Evolutionary conservation across 495 filamentous ascomycete genomes (phyloP), one percentile per base, ranked within the genome.

Genomic region (Tuber umbilicatum): DNA sequence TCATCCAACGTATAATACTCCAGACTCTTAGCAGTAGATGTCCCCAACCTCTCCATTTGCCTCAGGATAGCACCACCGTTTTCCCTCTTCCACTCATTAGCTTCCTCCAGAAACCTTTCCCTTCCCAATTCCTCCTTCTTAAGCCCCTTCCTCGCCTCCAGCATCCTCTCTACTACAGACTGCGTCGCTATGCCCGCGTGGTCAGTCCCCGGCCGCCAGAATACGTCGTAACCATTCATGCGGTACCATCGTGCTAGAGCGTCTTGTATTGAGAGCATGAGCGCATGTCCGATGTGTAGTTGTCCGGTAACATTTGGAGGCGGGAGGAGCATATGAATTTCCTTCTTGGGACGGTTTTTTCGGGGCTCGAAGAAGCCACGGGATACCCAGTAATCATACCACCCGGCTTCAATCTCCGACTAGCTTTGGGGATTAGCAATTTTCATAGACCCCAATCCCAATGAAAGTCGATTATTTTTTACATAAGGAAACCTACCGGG

Each of bases 131-230:
- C 90, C 76, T 90, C 85, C 69, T 91, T 86, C 17, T 89, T 90
- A 84, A 90, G 88, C 79, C 89, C 84, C 77, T 90, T 85, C 74
- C 87, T 86, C 83, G 89, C 87, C 86, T 87, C 91, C 27, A 93
- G 85, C 89, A 89, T 90, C 81, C 92, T 92, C 84, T 93, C 91
- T 39, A 93, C 90, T 69, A 93, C 91, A 68, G 85, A 88, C 83
- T 93, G 91, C 40, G 91, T 93, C 2, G 90, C 89, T 78, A 93
- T 92, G 84, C 90, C 90, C 43, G 91, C 91, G 82, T 93, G 91
- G 81, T 93, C 91, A 83, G 90, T 91, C 71, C 91, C 91, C 4
- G 91, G 91, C 39, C 91, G 84, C 87, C 88, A 93, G 38, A 93
- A 83, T 50, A 92, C 93, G 9, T 89, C 88, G 79, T 88, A 88